Evolutionary conservation across 75 land plant species (phyloP), one percentile per base, ranked within the genome.

Genomic region (Cupressus sempervirens): DNA sequence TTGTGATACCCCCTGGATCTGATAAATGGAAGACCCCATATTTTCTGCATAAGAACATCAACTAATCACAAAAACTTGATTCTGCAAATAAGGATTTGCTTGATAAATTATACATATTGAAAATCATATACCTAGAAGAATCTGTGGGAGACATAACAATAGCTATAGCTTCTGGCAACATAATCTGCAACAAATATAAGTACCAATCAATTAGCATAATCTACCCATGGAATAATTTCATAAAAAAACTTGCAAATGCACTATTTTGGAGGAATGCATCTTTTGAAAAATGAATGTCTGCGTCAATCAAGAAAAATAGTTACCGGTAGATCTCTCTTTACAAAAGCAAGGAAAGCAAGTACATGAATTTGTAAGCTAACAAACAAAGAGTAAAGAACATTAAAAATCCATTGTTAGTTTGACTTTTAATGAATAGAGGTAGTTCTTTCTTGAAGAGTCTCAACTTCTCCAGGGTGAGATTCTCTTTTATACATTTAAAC

Each of bases 61-160:
- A 81, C 41, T 52, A 77, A 85, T 48, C 82, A 16, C 32, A 82
- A 72, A 75, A 48, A 70, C 12, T 48, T 2, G 67, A 89, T 36
- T 83, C 91, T 90, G 91, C 91, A 93, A 72, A 86, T 26, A 62
- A 15, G 29, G 20, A 80, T 67, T 20, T 82, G 26, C 80, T 76
- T 35, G 41, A 76, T 76, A 38, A 76, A 76, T 76, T 35, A 58
- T 36, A 15, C 32, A 34, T 32, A 84, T 36, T 15, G 35, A 70
- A 5, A 38, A 29, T 54, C 20, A 82, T 83, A 43, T 83, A 95
- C 98, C 93, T 93, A 45, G 88, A 82, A 13, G 43, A 46, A 89
- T 97, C 99, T 81, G 87, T 93, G 56, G 99, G 99, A 23, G 99
- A 96, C 99, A 97, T 94, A 72, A 97, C 99, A 83, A 97, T 95